Conservation (phyloP, 2,329 filamentous ascomycete species). For the Botrytis galanthina region DNA sequence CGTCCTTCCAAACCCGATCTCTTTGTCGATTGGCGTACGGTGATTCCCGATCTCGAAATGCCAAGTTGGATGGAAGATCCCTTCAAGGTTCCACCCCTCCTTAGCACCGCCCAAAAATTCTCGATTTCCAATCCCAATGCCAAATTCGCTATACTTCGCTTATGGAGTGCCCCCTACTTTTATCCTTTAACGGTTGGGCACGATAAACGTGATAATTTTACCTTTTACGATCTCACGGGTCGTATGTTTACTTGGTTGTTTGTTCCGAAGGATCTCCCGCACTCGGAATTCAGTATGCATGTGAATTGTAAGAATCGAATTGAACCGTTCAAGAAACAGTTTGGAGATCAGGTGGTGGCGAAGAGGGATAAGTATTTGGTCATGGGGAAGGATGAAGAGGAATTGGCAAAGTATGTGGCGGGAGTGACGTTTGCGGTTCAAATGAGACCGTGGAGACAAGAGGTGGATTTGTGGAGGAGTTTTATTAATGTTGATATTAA, state of each 20-base stretch:
- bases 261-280: slow-evolving; percentile 47
- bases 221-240: slow-evolving; percentile 45
- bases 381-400: slow-evolving; percentile 45
- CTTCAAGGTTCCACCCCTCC: slow-evolving; percentile 38
- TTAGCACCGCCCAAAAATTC: slow-evolving; percentile 39
- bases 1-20: slow-evolving; percentile 42
- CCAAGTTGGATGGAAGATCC: slow-evolving; percentile 39
- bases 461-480: slow-evolving; percentile 53
- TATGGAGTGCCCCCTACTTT: slow-evolving; percentile 51
- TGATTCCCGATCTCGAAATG: slow-evolving; percentile 29
- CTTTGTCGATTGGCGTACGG: slow-evolving; percentile 45
- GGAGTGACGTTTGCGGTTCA: slow-evolving; percentile 47
- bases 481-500: slow-evolving; percentile 46
- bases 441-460: slow-evolving; percentile 48
- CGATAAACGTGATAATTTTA: slow-evolving; percentile 38
- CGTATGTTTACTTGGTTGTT: slow-evolving; percentile 50
- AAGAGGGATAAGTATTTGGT: slow-evolving; percentile 47
- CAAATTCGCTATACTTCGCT: slow-evolving; percentile 45
- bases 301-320: slow-evolving; percentile 36
- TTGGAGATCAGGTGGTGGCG: slow-evolving; percentile 42
- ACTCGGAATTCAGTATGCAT: slow-evolving; percentile 46
- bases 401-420: slow-evolving; percentile 42
- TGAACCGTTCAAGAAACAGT: slow-evolving; percentile 30
- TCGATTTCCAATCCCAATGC: slow-evolving; percentile 31
- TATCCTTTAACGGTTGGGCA: slow-evolving; percentile 47